These are phyloP conservation scores for Epichloe gansuensis DNA, from an alignment of 2,329 filamentous ascomycete species.

Conservation along the genomic window DNA sequence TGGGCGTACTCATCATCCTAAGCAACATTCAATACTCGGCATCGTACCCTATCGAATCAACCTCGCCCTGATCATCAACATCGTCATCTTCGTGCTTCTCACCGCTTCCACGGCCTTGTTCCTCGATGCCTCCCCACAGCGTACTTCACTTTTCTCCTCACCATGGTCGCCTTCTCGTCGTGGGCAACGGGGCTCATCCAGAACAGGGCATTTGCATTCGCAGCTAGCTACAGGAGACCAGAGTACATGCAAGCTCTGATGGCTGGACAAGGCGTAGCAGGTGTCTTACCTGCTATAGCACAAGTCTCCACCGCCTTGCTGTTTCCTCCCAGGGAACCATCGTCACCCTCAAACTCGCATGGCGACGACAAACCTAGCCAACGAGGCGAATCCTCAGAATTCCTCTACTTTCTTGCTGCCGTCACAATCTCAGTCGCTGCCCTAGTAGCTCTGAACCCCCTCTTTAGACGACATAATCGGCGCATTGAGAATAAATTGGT, in stretches of 20 bases:
- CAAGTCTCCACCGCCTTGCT: constrained; percentile 74
- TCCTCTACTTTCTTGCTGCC: constrained; percentile 84
- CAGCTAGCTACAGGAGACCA: constrained; percentile 67
- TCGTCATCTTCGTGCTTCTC: constrained; percentile 63
- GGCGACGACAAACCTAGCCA: constrained; percentile 11
- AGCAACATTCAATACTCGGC: constrained; percentile 70
- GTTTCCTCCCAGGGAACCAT: constrained; percentile 26
- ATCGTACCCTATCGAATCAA: constrained; percentile 84
- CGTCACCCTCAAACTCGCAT: constrained; percentile 6
- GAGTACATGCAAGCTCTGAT: constrained; percentile 96
- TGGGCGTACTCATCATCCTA: constrained; percentile 63
- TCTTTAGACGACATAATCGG: constrained; percentile 49
- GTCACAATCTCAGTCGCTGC: constrained; percentile 61
- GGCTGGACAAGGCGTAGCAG: constrained; percentile 84
- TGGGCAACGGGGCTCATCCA: constrained; percentile 77
- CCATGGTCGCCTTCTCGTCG: constrained; percentile 70
- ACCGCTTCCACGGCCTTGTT: constrained; percentile 67
- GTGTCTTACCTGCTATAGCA: constrained; percentile 76
- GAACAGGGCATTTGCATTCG: constrained; percentile 90
- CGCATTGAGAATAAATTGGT: constrained; percentile 38
- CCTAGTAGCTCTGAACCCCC: constrained; percentile 61
- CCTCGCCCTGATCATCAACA: constrained; percentile 62
- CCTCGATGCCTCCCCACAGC: constrained; percentile 42
- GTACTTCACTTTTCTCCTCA: constrained; percentile 74
- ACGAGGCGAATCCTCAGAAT: constrained; percentile 48